Evolutionary conservation across 495 filamentous ascomycete species (phyloP).

Genomic region (Podospora sp.): DNA sequence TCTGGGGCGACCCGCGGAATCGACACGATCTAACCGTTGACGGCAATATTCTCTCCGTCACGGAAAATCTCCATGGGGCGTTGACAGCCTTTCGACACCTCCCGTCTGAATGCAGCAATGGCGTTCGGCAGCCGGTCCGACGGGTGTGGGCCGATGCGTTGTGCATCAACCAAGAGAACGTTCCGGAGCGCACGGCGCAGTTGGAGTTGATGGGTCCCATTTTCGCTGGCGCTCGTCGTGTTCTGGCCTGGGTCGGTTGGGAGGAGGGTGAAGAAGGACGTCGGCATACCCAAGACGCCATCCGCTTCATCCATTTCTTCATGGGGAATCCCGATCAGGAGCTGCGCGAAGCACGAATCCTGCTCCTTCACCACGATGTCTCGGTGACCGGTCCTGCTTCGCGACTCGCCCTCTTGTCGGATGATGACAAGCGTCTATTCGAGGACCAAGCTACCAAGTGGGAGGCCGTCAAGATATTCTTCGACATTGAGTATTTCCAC

Average conservation of each 20-base stretch:
- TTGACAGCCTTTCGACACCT: slow-evolving; percentile 23
- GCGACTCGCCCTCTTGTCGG: slow-evolving; percentile 13
- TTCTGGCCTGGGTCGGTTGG: slow-evolving; percentile 35
- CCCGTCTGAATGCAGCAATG: slow-evolving; percentile 1
- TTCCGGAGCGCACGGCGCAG: slow-evolving; percentile 37
- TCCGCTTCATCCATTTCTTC: slow-evolving; percentile 25
- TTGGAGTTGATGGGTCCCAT: slow-evolving; percentile 42
- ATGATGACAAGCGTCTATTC: slow-evolving; percentile 18
- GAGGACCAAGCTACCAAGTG: slow-evolving; percentile 21
- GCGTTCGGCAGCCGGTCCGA: slow-evolving; percentile 2
- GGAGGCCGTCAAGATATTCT: slow-evolving; percentile 24
- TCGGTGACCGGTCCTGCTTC: background rate
- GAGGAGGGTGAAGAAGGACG: slow-evolving; percentile 22
- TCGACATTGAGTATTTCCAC: slow-evolving; percentile 26
- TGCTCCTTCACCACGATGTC: slow-evolving; percentile 20
- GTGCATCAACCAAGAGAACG: slow-evolving; percentile 42
- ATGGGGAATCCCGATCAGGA: slow-evolving; percentile 23
- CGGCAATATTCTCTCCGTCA: slow-evolving; percentile 27
- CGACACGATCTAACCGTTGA: slow-evolving; percentile 22
- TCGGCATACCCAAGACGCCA: slow-evolving; percentile 14
- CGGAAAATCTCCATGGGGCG: slow-evolving; percentile 25
- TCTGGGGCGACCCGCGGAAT: slow-evolving; percentile 32
- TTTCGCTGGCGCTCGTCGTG: slow-evolving; percentile 29
- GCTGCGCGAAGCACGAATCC: slow-evolving; percentile 19
- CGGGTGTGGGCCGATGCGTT: slow-evolving; percentile 42